Evolutionary conservation across 2,329 filamentous ascomycete genomes (phyloP), one percentile per base, ranked within the genome.

Genomic region (Sordariomycetes sp.): DNA sequence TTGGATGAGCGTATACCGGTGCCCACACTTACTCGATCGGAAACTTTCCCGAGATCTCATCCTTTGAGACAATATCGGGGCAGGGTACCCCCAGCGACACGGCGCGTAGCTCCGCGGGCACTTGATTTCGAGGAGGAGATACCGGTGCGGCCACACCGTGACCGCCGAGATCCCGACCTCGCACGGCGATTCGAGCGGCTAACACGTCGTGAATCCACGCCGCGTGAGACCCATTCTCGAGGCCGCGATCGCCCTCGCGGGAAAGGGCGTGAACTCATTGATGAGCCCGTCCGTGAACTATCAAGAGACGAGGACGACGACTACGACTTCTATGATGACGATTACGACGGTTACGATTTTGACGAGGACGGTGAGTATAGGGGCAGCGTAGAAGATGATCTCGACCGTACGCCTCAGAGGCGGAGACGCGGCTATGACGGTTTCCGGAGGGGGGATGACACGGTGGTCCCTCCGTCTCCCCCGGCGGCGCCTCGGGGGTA

Each of bases 1-100:
- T 58, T 46, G 16, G 16, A 53, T 43, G 50, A 48, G 22, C 51
- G 20, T 11, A 12, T 40, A 18, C 51, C 56, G 20, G 24, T 58
- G n/a, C 56, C 56, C 20, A 53, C 51, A 25, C 35, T 58, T 37
- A 18, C 56, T 35, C 35, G 56, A 20, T 53, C 56, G 18, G 56
- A 58, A 11, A 58, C 56, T 10, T 58, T 58, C 32, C 56, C 56
- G 3, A 58, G 52, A 34, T 53, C 51, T 24, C 56, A 50, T 20
- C 46, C 46, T 24, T 50, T 20, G 16, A 25, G 34, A 16, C 51
- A 48, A 14, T 48, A 35, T 16, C 34, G 56, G 1, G 37, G 22
- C 20, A 53, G 25, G 3, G 46, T 25, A 14, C 22, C 56, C 5
- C 22, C 37, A 16, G 34, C 56, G 20, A 34, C 56, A 1, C 56